Percentiles rank a stretch among this genome's conserved stretches.
Conservation (phyloP, 1,284 basidiomycete species). For the Moesziomyces sp. region DNA sequence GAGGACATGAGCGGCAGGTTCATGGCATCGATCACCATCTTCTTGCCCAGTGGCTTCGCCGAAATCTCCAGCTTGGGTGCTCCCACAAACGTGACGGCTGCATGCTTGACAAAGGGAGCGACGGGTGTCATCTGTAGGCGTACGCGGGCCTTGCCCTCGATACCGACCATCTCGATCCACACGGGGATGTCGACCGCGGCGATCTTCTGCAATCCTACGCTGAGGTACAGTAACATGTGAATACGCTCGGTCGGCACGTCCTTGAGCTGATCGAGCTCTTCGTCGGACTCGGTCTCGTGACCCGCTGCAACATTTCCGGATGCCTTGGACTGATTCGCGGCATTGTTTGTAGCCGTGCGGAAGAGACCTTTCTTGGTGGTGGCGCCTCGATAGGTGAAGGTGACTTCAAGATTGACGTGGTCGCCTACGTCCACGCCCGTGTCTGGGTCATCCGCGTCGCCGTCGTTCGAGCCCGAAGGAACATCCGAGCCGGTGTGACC, state of each 20-base stretch:
- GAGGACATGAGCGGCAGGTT: conserved; percentile 60
- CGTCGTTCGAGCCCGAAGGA: conserved; percentile 1
- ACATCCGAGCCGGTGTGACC: conserved; percentile 7
- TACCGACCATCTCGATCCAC: conserved; percentile 62
- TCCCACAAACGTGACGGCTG: conserved; percentile 59
- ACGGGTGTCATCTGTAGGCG: conserved; percentile 59
- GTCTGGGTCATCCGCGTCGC: conserved; percentile 22
- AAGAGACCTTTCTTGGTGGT: conserved; percentile 33
- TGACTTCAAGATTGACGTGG: conserved; percentile 59
- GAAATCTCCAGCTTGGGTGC: conserved; percentile 61
- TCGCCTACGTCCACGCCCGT: conserved; percentile 52
- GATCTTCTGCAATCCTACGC: conserved; percentile 62
- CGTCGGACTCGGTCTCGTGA: conserved; percentile 19
- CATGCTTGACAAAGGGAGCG: conserved; percentile 61
- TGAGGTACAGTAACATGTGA: conserved; percentile 58
- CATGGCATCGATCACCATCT: conserved; percentile 66
- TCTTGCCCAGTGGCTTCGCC: conserved; percentile 59
- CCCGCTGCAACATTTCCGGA: conserved; percentile 13
- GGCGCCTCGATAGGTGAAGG: conserved; percentile 55
- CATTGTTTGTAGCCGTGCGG: conserved; percentile 27
- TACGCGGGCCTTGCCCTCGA: conserved; percentile 62
- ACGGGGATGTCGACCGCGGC: conserved; percentile 62
- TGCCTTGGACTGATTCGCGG: conserved; percentile 14
- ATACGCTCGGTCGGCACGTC: conserved; percentile 46
- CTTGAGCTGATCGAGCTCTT: conserved; percentile 26